Conservation (phyloP, 1,284 basidiomycete species). For the Trametes versicolor region DNA sequence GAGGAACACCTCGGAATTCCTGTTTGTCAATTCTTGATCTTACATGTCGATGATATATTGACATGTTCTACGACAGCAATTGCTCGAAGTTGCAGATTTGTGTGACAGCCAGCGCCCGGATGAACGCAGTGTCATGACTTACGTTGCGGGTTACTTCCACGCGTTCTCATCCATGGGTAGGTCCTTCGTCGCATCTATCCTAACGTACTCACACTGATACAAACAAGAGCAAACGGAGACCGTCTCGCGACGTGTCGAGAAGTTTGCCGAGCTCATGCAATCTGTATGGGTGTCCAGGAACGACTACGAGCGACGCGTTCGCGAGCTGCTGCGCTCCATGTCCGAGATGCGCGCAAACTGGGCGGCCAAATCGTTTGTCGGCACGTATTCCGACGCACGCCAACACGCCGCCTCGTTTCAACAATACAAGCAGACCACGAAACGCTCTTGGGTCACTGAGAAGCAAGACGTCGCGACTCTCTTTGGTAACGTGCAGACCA, state of each 20-base stretch:
- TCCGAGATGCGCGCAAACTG: slow-evolving; percentile 72
- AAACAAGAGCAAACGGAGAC: slow-evolving; percentile 91
- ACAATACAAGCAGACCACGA: slow-evolving; percentile 87
- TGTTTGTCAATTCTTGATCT: slow-evolving; percentile 56
- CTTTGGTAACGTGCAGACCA: slow-evolving; percentile 95
- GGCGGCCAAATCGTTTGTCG: slow-evolving; percentile 68
- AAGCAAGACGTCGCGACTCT: slow-evolving; percentile 90
- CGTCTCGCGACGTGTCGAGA: slow-evolving; percentile 92
- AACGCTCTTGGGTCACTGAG: slow-evolving; percentile 90
- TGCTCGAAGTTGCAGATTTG: slow-evolving; percentile 97
- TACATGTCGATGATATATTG: slow-evolving; percentile 17
- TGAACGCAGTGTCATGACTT: slow-evolving; percentile 96
- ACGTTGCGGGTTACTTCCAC: slow-evolving; percentile 97
- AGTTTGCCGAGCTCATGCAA: slow-evolving; percentile 96
- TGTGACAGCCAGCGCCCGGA: slow-evolving; percentile 91
- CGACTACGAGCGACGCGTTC: slow-evolving; percentile 93
- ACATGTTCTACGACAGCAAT: slow-evolving; percentile 63
- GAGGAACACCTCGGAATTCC: slow-evolving; percentile 90
- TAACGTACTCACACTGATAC: neutral
- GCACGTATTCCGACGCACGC: slow-evolving; percentile 87
- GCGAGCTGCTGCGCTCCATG: slow-evolving; percentile 76
- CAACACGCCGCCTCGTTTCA: slow-evolving; percentile 79
- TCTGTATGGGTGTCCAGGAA: slow-evolving; percentile 87
- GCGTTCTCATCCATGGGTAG: slow-evolving; percentile 96
- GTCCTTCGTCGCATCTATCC: slow-evolving; percentile 34